phyloP scores from a whole-genome alignment of 2,329 filamentous ascomycete species.

The Hansfordia pulvinata region DNA sequence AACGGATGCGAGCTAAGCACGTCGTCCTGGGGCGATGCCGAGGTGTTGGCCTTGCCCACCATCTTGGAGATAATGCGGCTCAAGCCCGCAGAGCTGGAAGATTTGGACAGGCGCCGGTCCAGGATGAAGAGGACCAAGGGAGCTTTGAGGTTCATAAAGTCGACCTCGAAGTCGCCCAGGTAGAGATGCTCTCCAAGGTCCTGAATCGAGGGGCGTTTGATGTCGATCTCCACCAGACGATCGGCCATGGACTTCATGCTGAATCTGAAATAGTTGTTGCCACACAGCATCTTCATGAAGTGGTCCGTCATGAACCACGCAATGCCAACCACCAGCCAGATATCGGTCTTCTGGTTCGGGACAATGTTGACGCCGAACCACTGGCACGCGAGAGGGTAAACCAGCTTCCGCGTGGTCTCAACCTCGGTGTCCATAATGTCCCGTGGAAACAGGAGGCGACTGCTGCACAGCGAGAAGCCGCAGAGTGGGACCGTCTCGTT shows the following conservation, averaged over 20 bases:
- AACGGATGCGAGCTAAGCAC: slow-evolving; percentile 67
- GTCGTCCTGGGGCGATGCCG: slow-evolving; percentile 46
- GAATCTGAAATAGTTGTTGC: slow-evolving; percentile 89
- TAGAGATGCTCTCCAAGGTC: slow-evolving; percentile 67
- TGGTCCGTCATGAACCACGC: slow-evolving; percentile 92
- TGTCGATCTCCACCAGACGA: slow-evolving; percentile 66
- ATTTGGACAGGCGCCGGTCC: slow-evolving; percentile 81
- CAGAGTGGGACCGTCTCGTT: slow-evolving; percentile 65
- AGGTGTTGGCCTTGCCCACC: slow-evolving; percentile 70
- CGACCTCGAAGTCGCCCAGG: slow-evolving; percentile 71
- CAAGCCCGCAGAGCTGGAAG: slow-evolving; percentile 71
- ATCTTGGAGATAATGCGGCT: slow-evolving; percentile 76
- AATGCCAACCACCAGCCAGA: slow-evolving; percentile 81
- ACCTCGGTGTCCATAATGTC: slow-evolving; percentile 78
- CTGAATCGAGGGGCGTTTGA: slow-evolving; percentile 68
- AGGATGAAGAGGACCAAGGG: slow-evolving; percentile 86
- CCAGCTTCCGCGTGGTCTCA: slow-evolving; percentile 64
- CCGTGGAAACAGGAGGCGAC: slow-evolving; percentile 68
- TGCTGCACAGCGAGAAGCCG: slow-evolving; percentile 79
- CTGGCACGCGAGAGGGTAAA: slow-evolving; percentile 77
- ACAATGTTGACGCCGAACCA: slow-evolving; percentile 93
- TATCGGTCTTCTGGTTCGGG: slow-evolving; percentile 65
- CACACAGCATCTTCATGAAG: slow-evolving; percentile 81
- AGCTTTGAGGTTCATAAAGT: slow-evolving; percentile 85
- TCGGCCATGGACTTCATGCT: slow-evolving; percentile 79